Conservation (phyloP, 2,329 filamentous ascomycete genomes). For the Eutypa lata region DNA sequence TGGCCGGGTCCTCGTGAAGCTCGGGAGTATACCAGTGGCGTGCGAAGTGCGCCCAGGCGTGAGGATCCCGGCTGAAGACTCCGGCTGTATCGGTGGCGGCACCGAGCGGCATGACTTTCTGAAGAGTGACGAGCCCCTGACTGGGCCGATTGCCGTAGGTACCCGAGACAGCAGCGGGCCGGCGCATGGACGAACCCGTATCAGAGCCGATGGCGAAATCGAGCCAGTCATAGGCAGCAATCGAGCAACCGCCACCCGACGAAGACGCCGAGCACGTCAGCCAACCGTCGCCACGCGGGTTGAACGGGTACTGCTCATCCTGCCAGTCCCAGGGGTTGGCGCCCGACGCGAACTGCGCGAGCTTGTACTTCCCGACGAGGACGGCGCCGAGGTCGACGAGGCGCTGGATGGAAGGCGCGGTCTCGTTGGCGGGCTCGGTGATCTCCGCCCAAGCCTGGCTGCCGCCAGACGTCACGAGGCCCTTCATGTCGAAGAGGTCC, state of each 20-base stretch:
- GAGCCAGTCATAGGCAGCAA: conserved; percentile 38
- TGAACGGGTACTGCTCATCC: conserved; percentile 29
- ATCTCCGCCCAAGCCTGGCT: conserved; percentile 28
- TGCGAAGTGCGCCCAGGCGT: conserved; percentile 30
- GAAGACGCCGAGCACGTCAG: conserved; percentile 29
- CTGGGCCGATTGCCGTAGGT: conserved; percentile 27
- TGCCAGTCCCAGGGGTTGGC: conserved; percentile 19
- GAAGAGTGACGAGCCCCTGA: conserved; percentile 21
- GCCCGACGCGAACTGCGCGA: conserved; percentile 31
- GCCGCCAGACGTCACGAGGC: conserved; percentile 30
- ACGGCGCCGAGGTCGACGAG: conserved; percentile 31
- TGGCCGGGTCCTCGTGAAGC: conserved; percentile 29
- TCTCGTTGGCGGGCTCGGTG: conserved; percentile 19
- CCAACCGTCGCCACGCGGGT: conserved; percentile 34
- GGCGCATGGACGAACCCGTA: conserved; percentile 24
- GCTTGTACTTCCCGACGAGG: conserved; percentile 32
- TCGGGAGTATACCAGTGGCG: conserved; percentile 35
- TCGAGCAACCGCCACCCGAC: conserved; percentile 27
- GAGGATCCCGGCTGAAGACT: conserved; percentile 21
- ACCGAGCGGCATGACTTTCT: conserved; percentile 20
- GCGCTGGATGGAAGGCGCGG: conserved; percentile 29
- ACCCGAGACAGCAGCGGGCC: conserved; percentile 24
- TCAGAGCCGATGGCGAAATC: conserved; percentile 36
- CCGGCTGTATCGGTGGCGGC: conserved; percentile 25
- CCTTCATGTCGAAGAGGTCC: conserved; percentile 33